Base-by-base conservation (phyloP, 2,329 filamentous ascomycete genomes). In the Xylogone sp. region DNA sequence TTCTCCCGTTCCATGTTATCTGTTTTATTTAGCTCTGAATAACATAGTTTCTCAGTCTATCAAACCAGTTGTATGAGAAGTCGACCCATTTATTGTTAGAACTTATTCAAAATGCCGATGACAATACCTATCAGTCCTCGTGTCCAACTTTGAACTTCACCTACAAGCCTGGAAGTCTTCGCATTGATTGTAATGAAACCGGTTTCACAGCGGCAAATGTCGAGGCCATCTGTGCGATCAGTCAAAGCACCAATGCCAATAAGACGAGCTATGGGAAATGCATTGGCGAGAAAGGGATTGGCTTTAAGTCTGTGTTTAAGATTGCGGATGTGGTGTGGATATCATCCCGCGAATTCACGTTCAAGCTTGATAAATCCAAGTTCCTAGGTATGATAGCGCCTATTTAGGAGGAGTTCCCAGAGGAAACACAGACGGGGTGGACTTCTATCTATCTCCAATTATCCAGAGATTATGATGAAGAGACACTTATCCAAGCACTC, bases 41-140 rank as follows among this genome's bases (percentile, higher is more conserved):
- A n/a, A n/a, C n/a, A n/a, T n/a, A n/a, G n/a, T n/a, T n/a, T n/a
- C n/a, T n/a, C n/a, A n/a, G n/a, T n/a, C n/a, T n/a, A n/a, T n/a
- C n/a, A n/a, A n/a, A n/a, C n/a, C n/a, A n/a, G n/a, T n/a, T n/a
- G n/a, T n/a, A n/a, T n/a, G n/a, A n/a, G n/a, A n/a, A n/a, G n/a
- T n/a, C n/a, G n/a, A n/a, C 73, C 0, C 69, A 74, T 27, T 81
- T 80, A 55, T 62, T 81, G 1, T 75, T 78, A 29, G 77, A 81
- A 58, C 59, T 82, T 1, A 68, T 81, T 0, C 77, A 80, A 53
- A 82, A 81, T 57, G 75, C 76, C 3, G 78, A 82, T 43, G 76
- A 80, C 59, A 79, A 78, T 51, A 50, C 52, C 10, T 80, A 73
- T 55, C 42, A 42, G 16, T 12, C 21, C 3, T 24, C 53, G 0